These are phyloP conservation scores for Apiospora sp. DNA, from an alignment of 2,329 filamentous ascomycete species.

Conservation along the genomic window DNA sequence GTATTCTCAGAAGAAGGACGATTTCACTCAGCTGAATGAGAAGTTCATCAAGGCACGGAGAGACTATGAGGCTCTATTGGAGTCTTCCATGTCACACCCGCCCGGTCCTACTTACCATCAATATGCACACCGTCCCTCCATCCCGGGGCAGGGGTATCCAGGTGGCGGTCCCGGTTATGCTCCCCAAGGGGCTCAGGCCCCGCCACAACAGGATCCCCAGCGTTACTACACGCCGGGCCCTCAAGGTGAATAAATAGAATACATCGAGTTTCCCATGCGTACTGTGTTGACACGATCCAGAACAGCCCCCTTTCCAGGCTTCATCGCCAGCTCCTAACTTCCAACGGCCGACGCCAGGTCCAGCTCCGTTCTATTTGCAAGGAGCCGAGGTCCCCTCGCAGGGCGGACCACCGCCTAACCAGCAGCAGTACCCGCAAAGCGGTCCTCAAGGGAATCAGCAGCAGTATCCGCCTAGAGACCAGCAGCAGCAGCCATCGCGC, in stretches of 20 bases:
- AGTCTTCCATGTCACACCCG: constrained; percentile 96
- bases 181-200: constrained; percentile 52
- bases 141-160: constrained; percentile 45
- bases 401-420: constrained; percentile 35
- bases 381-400: constrained; percentile 62
- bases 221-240: constrained; percentile 74
- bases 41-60: constrained; percentile 99
- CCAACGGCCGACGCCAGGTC: constrained; percentile 59
- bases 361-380: constrained; percentile 72
- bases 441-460: constrained; percentile 40
- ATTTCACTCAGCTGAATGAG: constrained; percentile 97
- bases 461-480: constrained; percentile 41
- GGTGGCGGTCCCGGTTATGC: constrained; percentile 45
- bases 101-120: constrained; percentile 80
- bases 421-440: constrained; percentile 39
- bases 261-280: constrained; percentile 47
- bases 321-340: constrained; percentile 62
- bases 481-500: constrained; percentile 51
- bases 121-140: constrained; percentile 62
- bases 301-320: constrained; percentile 53
- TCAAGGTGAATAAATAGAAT: constrained; percentile 44
- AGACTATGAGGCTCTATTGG: constrained; percentile 95
- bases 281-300: constrained; percentile 42
- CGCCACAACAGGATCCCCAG: constrained; percentile 65
- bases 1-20: constrained; percentile 99